Conservation (phyloP, 805 yeast species). For the Komagataella kurtzmanii region DNA sequence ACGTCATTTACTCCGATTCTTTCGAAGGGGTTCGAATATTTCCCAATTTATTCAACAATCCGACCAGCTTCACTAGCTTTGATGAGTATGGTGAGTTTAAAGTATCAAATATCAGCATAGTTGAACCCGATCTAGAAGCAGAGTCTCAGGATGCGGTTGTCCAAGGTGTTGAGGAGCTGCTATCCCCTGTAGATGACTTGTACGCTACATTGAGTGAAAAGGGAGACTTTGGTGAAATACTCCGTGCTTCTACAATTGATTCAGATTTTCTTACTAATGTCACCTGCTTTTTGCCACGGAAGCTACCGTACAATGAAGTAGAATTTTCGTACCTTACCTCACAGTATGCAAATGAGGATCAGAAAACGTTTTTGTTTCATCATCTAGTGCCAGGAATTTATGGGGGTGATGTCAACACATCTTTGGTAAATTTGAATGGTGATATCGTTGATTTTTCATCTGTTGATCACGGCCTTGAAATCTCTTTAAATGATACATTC, state of each 20-base stretch:
- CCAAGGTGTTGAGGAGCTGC: conserved; percentile 42
- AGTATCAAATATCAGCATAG: conserved; percentile 25
- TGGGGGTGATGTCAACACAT: conserved; percentile 25
- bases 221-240: not conserved
- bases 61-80: not conserved
- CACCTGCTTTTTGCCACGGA: conserved; percentile 35
- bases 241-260: not conserved
- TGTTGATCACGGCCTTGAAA: not conserved
- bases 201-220: not conserved
- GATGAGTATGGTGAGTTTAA: not conserved
- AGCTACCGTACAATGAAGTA: conserved; percentile 25
- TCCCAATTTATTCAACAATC: not conserved
- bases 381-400: conserved; percentile 25
- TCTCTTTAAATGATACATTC: not conserved
- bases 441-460: not conserved
- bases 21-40: not conserved
- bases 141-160: conserved; percentile 51
- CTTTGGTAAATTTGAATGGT: conserved; percentile 2
- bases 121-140: conserved; percentile 46
- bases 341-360: conserved; percentile 17
- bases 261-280: conserved; percentile 12
- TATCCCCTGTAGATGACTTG: conserved; percentile 21
- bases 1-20: not conserved
- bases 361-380: conserved; percentile 14
- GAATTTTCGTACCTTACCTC: conserved; percentile 30